phyloP scores from a whole-genome alignment of 305 asterid species.

The Striga hermonthica region DNA sequence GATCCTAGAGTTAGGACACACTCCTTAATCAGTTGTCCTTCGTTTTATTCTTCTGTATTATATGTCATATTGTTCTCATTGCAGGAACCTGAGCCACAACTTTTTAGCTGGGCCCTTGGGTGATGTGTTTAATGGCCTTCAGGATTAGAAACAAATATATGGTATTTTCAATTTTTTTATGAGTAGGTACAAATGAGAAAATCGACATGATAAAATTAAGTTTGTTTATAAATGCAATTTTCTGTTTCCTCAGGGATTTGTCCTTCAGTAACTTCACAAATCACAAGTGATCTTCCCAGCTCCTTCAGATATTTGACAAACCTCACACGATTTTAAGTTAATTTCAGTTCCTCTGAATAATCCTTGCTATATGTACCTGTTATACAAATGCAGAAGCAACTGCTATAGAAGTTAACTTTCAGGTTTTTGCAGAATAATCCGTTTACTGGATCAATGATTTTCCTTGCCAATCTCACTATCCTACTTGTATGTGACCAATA shows the following conservation, averaged over 20 bases:
- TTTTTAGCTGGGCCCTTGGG: conserved; percentile 63
- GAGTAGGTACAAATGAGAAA: not conserved
- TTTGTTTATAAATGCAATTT: not conserved
- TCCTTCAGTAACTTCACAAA: conserved; percentile 76
- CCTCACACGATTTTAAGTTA: conserved; percentile 67
- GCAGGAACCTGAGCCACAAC: conserved; percentile 86
- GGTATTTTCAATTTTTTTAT: conserved; percentile 20
- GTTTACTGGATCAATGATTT: conserved; percentile 77
- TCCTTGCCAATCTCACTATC: conserved; percentile 64
- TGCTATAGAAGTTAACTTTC: conserved; percentile 28
- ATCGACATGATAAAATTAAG: not conserved
- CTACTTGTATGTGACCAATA: conserved; percentile 55
- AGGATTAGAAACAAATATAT: conserved; percentile 60
- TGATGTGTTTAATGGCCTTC: conserved; percentile 65
- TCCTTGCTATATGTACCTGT: conserved; percentile 17
- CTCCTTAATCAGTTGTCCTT: conserved; percentile 19
- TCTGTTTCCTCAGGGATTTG: conserved; percentile 64
- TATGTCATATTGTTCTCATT: conserved; percentile 18
- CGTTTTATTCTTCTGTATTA: not conserved
- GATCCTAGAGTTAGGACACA: conserved; percentile 2
- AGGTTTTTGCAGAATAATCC: conserved; percentile 78
- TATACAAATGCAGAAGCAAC: not conserved
- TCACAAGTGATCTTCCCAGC: conserved; percentile 85
- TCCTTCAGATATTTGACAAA: conserved; percentile 57
- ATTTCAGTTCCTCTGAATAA: not conserved